These are phyloP conservation scores for Tulasnella sp. DNA, from an alignment of 768 basidiomycete species.

Conservation along the genomic window DNA sequence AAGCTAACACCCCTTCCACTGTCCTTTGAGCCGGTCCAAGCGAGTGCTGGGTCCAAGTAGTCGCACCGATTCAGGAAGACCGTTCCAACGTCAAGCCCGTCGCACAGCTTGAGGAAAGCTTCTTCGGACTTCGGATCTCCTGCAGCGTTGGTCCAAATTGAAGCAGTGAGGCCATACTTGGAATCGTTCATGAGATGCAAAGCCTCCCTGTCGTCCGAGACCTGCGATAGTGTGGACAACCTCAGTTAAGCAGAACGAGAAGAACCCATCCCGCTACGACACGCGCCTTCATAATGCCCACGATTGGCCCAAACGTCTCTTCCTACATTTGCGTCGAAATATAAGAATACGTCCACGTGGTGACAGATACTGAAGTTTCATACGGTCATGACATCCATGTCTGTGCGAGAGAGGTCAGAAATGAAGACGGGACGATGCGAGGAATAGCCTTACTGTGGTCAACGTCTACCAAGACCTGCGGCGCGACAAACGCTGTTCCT, in stretches of 20 bases:
- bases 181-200: slow-evolving; percentile 95
- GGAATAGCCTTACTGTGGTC: slow-evolving; percentile 68
- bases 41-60: slow-evolving; percentile 86
- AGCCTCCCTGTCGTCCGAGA: slow-evolving; percentile 84
- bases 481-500: slow-evolving; percentile 84
- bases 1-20: slow-evolving; percentile 90
- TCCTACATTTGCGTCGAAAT: slow-evolving; percentile 51
- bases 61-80: slow-evolving; percentile 95
- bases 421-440: background rate
- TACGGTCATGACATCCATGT: slow-evolving; percentile 93
- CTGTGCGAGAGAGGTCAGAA: slow-evolving; percentile 46
- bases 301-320: slow-evolving; percentile 91
- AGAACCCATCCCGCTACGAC: background rate
- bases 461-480: slow-evolving; percentile 88
- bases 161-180: slow-evolving; percentile 90
- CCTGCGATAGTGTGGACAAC: slow-evolving; percentile 48
- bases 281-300: slow-evolving; percentile 88
- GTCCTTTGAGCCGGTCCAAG: slow-evolving; percentile 95
- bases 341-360: background rate
- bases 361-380: slow-evolving; percentile 29
- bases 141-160: slow-evolving; percentile 84
- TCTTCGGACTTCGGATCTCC: slow-evolving; percentile 57
- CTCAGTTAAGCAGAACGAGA: background rate
- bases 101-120: slow-evolving; percentile 69
- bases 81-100: slow-evolving; percentile 83